These are phyloP conservation scores for Penicillium expansum DNA, from an alignment of 2,329 filamentous ascomycete species.

Conservation along the genomic window DNA sequence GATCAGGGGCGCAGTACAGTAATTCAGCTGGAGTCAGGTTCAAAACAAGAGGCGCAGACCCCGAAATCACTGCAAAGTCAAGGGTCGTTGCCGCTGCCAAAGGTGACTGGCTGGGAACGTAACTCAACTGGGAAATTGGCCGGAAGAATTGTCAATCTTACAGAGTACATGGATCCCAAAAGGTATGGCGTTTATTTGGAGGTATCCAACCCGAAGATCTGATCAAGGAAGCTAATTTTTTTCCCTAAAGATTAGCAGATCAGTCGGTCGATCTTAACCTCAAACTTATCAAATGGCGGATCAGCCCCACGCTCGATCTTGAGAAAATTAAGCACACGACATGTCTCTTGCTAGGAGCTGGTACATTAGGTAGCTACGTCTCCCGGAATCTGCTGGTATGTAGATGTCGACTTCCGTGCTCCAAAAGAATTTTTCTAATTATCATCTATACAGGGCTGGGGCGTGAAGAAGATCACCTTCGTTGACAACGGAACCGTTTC, in stretches of 20 bases:
- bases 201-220: neutral
- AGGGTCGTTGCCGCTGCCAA: conserved; percentile 60
- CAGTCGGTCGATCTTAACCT: conserved; percentile 94
- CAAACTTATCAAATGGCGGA: conserved; percentile 98
- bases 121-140: conserved; percentile 74
- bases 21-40: conserved; percentile 56
- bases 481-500: conserved; percentile 91
- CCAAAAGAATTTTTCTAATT: conserved; percentile 5
- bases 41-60: conserved; percentile 31
- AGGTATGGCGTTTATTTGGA: conserved; percentile 40
- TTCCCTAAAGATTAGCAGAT: conserved; percentile 64
- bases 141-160: conserved; percentile 75
- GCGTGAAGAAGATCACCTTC: conserved; percentile 91
- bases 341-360: conserved; percentile 86
- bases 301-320: conserved; percentile 82
- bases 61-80: conserved; percentile 9
- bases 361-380: conserved; percentile 91
- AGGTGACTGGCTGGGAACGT: conserved; percentile 93
- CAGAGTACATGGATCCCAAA: conserved; percentile 88
- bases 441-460: conserved; percentile 64
- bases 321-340: conserved; percentile 85
- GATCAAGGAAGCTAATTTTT: neutral
- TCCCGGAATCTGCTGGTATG: conserved; percentile 74
- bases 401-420: neutral
- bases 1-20: conserved; percentile 81